phyloP scores from a whole-genome alignment of 2,329 filamentous ascomycete species.

The Aspergillus fischeri region DNA sequence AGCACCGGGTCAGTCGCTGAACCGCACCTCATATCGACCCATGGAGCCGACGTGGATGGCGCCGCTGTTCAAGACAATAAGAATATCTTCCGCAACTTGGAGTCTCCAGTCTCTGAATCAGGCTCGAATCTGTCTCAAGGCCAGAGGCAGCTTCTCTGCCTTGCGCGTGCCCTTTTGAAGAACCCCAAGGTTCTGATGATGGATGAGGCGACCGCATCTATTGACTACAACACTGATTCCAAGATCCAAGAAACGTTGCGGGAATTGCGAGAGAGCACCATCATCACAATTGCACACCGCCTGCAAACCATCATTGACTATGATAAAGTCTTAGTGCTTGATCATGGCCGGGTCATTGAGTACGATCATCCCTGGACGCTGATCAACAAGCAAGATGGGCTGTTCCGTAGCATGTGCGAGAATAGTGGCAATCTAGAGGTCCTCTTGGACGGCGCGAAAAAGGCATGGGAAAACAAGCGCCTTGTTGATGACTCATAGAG shows the following conservation, averaged over 20 bases:
- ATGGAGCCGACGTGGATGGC: slow-evolving; percentile 17
- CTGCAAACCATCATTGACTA: slow-evolving; percentile 97
- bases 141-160: slow-evolving; percentile 88
- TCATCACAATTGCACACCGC: slow-evolving; percentile 93
- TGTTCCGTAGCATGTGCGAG: slow-evolving; percentile 65
- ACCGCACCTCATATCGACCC: slow-evolving; percentile 12
- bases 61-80: slow-evolving; percentile 64
- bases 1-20: slow-evolving; percentile 26
- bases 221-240: slow-evolving; percentile 91
- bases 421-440: slow-evolving; percentile 61
- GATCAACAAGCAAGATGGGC: slow-evolving; percentile 64
- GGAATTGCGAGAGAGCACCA: slow-evolving; percentile 81
- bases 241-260: slow-evolving; percentile 97
- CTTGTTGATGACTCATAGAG: slow-evolving; percentile 41
- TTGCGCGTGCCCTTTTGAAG: slow-evolving; percentile 89
- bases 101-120: slow-evolving; percentile 79
- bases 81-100: slow-evolving; percentile 87
- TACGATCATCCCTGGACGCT: slow-evolving; percentile 87
- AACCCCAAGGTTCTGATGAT: slow-evolving; percentile 91
- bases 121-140: slow-evolving; percentile 94
- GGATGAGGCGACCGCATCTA: slow-evolving; percentile 97
- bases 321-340: slow-evolving; percentile 91
- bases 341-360: slow-evolving; percentile 82
- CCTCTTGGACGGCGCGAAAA: slow-evolving; percentile 53
- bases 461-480: slow-evolving; percentile 45